Conservation (phyloP, 2,329 filamentous ascomycete species). For the Massarina eburnea region DNA sequence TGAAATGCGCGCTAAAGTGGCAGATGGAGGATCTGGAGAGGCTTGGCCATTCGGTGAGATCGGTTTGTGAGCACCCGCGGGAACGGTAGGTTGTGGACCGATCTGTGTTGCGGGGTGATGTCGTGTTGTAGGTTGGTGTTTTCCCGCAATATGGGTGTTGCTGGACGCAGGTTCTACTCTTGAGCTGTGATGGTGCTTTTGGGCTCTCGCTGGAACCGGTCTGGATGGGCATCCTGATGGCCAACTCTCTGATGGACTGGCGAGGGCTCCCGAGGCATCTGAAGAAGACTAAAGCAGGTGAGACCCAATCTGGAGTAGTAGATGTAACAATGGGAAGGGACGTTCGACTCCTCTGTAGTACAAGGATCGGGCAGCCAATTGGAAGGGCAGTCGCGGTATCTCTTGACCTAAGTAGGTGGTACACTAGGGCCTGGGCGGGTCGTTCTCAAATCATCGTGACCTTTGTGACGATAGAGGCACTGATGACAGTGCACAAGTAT, state of each 20-base stretch:
- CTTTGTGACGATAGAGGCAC: background rate
- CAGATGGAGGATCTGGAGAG: background rate
- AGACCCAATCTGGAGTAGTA: slow-evolving; percentile 32
- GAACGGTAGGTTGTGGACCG: background rate
- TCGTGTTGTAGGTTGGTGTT: background rate
- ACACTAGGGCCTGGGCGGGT: background rate
- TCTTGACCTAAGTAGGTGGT: slow-evolving; percentile 22
- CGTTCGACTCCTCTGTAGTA: slow-evolving; percentile 26
- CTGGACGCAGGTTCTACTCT: slow-evolving; percentile 5
- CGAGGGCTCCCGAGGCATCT: slow-evolving; percentile 5
- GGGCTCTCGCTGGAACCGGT: background rate
- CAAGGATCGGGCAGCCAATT: slow-evolving; percentile 21
- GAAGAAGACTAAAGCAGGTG: slow-evolving; percentile 25
- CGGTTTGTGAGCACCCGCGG: background rate
- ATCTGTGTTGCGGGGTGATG: background rate
- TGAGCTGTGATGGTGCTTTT: slow-evolving; percentile 3
- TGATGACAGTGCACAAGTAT: background rate
- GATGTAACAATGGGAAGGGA: slow-evolving; percentile 37
- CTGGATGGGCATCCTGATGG: slow-evolving; percentile 1
- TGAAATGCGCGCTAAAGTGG: slow-evolving; percentile 13
- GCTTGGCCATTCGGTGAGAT: background rate
- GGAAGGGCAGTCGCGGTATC: slow-evolving; percentile 15
- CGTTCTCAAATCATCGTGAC: background rate
- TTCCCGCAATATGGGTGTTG: slow-evolving; percentile 5
- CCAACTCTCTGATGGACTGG: background rate